These are phyloP conservation scores for Simplicillium aogashimaense DNA, from an alignment of 2,329 filamentous ascomycete species.

Conservation along the genomic window DNA sequence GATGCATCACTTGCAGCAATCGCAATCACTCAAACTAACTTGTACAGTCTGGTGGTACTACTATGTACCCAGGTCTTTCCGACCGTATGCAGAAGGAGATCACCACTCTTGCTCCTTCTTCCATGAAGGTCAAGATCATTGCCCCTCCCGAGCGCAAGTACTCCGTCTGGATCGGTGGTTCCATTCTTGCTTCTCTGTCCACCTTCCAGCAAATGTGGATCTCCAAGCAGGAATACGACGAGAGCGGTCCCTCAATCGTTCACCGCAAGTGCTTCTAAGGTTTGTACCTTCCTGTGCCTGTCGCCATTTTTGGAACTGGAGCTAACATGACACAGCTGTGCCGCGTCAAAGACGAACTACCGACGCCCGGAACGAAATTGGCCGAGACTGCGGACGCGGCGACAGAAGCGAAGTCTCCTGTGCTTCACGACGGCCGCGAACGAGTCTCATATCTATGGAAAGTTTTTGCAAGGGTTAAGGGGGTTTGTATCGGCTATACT, in stretches of 20 bases:
- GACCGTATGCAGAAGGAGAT: constrained; percentile 99
- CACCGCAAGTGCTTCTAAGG: constrained; percentile 99
- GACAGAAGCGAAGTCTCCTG: constrained; percentile 30
- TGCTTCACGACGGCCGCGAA: constrained; percentile 37
- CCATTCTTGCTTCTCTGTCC: constrained; percentile 96
- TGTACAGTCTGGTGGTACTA: constrained; percentile 92
- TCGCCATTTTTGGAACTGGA: neutral
- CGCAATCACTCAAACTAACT: constrained; percentile 18
- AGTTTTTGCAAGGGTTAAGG: constrained; percentile 45
- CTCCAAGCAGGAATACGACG: constrained; percentile 99
- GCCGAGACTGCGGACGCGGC: constrained; percentile 35
- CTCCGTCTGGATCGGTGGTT: constrained; percentile 99
- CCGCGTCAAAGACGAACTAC: constrained; percentile 21
- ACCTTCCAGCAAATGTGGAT: constrained; percentile 99
- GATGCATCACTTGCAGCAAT: neutral
- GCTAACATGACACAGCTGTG: constrained; percentile 17
- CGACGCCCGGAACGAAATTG: constrained; percentile 22
- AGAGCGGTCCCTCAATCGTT: constrained; percentile 97
- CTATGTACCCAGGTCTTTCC: constrained; percentile 99
- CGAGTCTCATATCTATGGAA: constrained; percentile 48
- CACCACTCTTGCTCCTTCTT: constrained; percentile 95
- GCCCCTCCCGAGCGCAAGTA: constrained; percentile 99
- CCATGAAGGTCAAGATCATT: constrained; percentile 99
- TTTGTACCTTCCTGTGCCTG: constrained; percentile 21
- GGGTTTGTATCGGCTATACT: constrained; percentile 38